These are phyloP conservation scores for Pseudocercospora macadamiae DNA, from an alignment of 2,329 filamentous ascomycete species.

Conservation along the genomic window DNA sequence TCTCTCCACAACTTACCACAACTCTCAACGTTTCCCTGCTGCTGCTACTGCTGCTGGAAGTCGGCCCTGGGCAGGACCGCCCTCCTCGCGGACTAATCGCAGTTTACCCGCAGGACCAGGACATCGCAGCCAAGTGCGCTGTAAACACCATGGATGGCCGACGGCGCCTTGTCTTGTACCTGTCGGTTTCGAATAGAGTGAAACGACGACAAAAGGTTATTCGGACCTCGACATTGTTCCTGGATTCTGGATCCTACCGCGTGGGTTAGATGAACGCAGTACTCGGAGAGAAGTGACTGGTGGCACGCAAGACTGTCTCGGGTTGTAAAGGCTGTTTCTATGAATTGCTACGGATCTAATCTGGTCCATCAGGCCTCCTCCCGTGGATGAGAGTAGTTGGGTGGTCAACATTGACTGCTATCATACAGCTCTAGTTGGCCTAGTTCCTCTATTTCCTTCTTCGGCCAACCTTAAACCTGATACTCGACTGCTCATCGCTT, in stretches of 20 bases:
- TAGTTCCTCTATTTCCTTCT: constrained; percentile 11
- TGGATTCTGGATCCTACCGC: not conserved
- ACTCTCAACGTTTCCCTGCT: constrained; percentile 18
- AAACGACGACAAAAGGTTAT: constrained; percentile 14
- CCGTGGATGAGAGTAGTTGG: not conserved
- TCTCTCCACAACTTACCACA: constrained; percentile 12
- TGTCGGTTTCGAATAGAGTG: constrained; percentile 14
- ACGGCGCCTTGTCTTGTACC: constrained; percentile 2
- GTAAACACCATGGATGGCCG: constrained; percentile 8
- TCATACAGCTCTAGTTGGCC: constrained; percentile 3
- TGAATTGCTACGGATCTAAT: not conserved
- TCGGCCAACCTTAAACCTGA: constrained; percentile 13
- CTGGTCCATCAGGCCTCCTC: not conserved
- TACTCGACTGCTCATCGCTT: constrained; percentile 2
- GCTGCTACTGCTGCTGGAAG: constrained; percentile 3
- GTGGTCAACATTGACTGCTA: not conserved
- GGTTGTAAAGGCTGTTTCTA: not conserved
- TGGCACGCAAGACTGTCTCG: constrained; percentile 1
- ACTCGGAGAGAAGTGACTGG: constrained; percentile 4
- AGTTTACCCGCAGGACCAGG: not conserved
- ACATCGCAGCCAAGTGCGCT: not conserved
- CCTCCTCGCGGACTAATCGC: not conserved
- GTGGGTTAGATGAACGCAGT: not conserved
- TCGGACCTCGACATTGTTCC: constrained; percentile 6
- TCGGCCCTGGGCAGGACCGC: not conserved